Evolutionary conservation across 768 basidiomycete species (phyloP), one percentile per base, ranked within the genome.

Genomic region (Daedaleopsis sinensis): DNA sequence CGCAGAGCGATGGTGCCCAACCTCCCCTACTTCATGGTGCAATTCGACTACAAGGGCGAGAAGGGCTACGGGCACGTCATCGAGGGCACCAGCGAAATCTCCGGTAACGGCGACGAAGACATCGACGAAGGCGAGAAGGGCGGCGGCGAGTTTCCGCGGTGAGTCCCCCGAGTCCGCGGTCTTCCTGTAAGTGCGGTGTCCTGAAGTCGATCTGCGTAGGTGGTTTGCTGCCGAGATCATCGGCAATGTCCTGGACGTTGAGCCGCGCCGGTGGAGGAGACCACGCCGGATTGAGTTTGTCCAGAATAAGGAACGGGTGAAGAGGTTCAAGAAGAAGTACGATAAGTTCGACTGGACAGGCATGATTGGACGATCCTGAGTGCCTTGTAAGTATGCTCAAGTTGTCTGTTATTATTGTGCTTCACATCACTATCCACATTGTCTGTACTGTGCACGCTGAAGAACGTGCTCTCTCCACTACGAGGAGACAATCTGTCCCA

Each of bases 31-130:
- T 99, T 99, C 70, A 96, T 96, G 93, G 92, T 98, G 8, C 95
- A 96, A 68, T 99, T 96, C 74, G 97, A 99, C 75, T 82, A 98
- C 75, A 98, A 96, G 69, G 95, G 97, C 24, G 95, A 98, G 75
- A 94, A 93, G 70, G 97, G 97, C 2, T 99, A 94, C 71, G 97
- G 97, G 0, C 97, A 99, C 74, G 93, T 99, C 63, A 97, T 99
- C 62, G 97, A 99, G 73, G 97, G 97, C 1, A 84, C 86, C 0
- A 85, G 82, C 24, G 88, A 91, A 39, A 83, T 82, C 3, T 78
- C 82, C 0, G 84, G 77, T 11, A 78, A 81, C 18, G 89, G 86
- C 35, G 83, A 82, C 27, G 83, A 81, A 46, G 87, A 82, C 23
- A 73, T 90, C 36, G 90, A 91, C 64, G 94, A 94, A 71, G 94